Evolutionary conservation across 352 stramenopile genomes (phyloP), one percentile per base, ranked within the genome.

Genomic region (Globisporangium takayamanum): DNA sequence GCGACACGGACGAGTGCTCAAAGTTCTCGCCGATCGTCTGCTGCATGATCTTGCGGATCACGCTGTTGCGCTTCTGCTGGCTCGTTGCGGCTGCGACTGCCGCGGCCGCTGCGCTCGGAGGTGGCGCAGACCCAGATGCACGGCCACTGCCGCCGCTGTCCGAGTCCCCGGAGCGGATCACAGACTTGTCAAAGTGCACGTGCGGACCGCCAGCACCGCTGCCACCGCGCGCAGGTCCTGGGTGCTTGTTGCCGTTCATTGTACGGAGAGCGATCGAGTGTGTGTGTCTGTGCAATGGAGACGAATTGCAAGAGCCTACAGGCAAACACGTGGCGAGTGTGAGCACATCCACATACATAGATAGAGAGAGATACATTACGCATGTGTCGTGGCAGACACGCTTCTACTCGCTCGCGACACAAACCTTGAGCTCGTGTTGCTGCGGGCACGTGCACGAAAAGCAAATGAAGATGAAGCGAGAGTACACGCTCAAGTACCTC

Each of bases 21-120:
- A 78, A 78, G 53, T 84, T 63, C 57, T 92, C 81, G 54, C 84
- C 84, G 36, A 93, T 78, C 18, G 84, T 92, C 61, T 92, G 80
- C 56, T 74, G 63, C 75, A 91, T 69, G 66, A 93, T 78, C 70
- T 89, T 91, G 50, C 73, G 74, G 58, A 90, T 73, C 20, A 90
- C 67, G 39, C 66, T 78, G 37, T 77, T 75, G 45, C 64, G 63
- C 44, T 61, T 62, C 42, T 62, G 53, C 52, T 66, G 58, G 18
- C 18, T 49, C 33, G 51, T 36, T 10, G 51, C 51, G 14, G 51
- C 51, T 10, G 22, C 36, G 14, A 42, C 33, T 12, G 33, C 33
- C 1, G 51, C 51, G n/a, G 33, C 50, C 2, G 50, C 39, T 15
- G 20, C 33, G 5, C 16, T 3, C 11, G 16, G 18, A 10, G 44